phyloP scores from a whole-genome alignment of 306 rosid genomes.

The Mimosa pudica region DNA sequence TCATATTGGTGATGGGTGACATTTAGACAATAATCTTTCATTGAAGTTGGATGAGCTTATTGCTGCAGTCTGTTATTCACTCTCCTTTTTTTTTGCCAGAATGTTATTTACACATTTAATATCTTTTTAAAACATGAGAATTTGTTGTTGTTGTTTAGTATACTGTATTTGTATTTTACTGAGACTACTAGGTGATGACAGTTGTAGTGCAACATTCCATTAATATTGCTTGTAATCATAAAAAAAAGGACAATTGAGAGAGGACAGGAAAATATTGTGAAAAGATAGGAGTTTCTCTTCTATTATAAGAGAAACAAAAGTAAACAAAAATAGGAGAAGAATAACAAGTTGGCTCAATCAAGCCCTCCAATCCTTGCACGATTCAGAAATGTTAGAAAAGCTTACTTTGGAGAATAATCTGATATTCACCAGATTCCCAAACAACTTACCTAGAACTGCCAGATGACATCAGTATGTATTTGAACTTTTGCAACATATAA shows the following conservation, averaged over 20 bases:
- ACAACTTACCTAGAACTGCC: neutral
- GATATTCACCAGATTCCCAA: neutral
- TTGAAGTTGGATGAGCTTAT: conserved; percentile 22
- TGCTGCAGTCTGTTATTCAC: neutral
- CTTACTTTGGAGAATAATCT: neutral
- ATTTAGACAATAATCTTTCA: neutral
- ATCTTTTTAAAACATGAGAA: neutral
- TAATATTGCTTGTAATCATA: neutral
- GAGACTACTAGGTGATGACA: neutral
- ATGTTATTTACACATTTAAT: conserved; percentile 9
- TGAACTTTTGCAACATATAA: neutral
- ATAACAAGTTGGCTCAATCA: neutral
- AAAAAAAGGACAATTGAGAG: neutral
- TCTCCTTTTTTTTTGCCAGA: no score
- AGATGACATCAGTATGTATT: neutral
- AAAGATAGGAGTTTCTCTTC: neutral
- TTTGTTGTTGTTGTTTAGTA: conserved; percentile 3
- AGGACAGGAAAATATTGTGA: neutral
- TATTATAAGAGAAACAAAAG: neutral
- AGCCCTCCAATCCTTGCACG: neutral
- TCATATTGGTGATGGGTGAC: conserved; percentile 15
- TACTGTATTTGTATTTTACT: conserved; percentile 18
- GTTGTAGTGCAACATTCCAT: neutral
- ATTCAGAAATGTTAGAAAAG: neutral
- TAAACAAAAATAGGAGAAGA: neutral